phyloP scores from a whole-genome alignment of 768 basidiomycete genomes.

The Sarcodon sp. region DNA sequence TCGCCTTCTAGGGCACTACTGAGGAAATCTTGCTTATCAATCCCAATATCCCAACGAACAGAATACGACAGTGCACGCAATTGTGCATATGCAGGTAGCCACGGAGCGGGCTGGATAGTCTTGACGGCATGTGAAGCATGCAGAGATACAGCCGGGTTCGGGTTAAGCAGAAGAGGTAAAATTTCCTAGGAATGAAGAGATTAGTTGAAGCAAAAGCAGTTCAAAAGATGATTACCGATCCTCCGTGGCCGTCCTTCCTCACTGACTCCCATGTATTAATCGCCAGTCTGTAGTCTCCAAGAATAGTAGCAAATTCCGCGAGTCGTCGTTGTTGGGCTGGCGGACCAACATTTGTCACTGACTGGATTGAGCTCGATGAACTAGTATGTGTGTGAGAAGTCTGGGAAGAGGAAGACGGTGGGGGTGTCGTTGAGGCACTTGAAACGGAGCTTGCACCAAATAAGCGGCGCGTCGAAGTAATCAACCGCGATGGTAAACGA shows the following conservation, averaged over 20 bases:
- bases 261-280: conserved; percentile 74
- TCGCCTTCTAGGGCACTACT: conserved; percentile 55
- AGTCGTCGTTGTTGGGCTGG: conserved; percentile 73
- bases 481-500: conserved; percentile 72
- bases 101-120: conserved; percentile 25
- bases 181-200: conserved; percentile 46
- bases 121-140: conserved; percentile 53
- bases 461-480: conserved; percentile 73
- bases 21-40: conserved; percentile 44
- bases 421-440: conserved; percentile 17
- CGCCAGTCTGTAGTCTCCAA: conserved; percentile 85
- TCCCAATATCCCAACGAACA: conserved; percentile 67
- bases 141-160: conserved; percentile 45
- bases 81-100: conserved; percentile 44
- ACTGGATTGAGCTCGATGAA: conserved; percentile 18
- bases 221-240: conserved; percentile 45
- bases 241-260: conserved; percentile 78
- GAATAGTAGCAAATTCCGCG: conserved; percentile 88
- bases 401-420: conserved; percentile 21
- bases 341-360: conserved; percentile 12
- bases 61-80: conserved; percentile 56
- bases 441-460: conserved; percentile 47
- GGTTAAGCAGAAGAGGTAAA: conserved; percentile 56
- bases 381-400: conserved; percentile 15
- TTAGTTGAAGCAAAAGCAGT: conserved; percentile 2